Evolutionary conservation across 73 alveolate species (phyloP).

Genomic region (Uronychia setigera): DNA sequence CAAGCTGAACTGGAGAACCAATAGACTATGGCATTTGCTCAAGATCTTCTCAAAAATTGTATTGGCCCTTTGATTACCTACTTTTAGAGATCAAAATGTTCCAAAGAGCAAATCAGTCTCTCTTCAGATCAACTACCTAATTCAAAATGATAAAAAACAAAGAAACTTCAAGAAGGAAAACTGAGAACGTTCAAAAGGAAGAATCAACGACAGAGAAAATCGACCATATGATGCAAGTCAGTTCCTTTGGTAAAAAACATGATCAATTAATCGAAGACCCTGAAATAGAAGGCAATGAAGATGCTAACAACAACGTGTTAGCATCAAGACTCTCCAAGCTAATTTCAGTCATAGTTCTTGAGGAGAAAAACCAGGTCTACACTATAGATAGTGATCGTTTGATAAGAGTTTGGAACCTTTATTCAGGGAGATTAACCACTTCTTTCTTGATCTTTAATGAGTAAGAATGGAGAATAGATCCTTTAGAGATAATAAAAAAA

Average conservation of each 20-base stretch:
- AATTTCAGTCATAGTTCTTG: neutral
- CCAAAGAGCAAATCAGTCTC: neutral
- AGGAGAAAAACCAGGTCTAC: neutral
- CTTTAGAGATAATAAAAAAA: neutral
- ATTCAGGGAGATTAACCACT: neutral
- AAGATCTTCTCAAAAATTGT: neutral
- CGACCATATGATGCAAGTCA: neutral
- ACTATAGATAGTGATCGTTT: neutral
- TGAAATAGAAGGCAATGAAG: too few species aligned
- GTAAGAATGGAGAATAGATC: neutral
- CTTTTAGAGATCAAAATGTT: neutral
- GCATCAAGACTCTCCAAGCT: neutral
- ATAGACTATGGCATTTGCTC: neutral
- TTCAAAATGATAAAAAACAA: neutral
- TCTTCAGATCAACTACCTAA: neutral
- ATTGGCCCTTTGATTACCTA: neutral
- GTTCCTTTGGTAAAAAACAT: neutral
- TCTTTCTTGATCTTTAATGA: neutral
- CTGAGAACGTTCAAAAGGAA: neutral
- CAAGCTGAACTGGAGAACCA: neutral
- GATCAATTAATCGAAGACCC: neutral
- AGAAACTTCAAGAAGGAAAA: neutral
- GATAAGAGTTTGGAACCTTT: neutral
- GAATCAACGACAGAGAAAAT: neutral
- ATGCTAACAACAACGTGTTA: neutral